A percentile compares a stretch with the other conserved stretches of the same genome.
phyloP scores from a whole-genome alignment of 31 red algal genomes.

The Asparagopsis taxiformis region DNA sequence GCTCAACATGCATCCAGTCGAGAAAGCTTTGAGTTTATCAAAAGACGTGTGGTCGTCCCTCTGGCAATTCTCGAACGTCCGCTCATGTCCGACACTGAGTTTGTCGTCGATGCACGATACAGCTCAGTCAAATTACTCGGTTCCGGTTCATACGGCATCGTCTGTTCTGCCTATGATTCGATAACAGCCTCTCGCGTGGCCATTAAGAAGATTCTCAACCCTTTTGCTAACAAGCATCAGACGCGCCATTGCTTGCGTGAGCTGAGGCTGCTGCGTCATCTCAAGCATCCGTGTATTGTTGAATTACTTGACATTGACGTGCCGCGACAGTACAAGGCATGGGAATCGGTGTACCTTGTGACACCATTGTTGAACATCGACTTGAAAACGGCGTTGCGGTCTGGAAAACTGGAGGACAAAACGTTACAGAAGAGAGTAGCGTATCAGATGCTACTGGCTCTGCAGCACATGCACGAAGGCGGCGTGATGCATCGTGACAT shows the following conservation, averaged over 20 bases:
- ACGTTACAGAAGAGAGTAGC: conserved; percentile 51
- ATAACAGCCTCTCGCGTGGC: conserved; percentile 44
- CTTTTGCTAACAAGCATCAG: conserved; percentile 70
- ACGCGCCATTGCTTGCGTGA: conserved; percentile 83
- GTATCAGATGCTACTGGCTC: conserved; percentile 77
- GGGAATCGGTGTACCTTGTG: conserved; percentile 87
- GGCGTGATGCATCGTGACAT: conserved; percentile 90
- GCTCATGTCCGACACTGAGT: conserved; percentile 47
- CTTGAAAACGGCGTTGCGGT: conserved; percentile 54
- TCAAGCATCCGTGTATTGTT: conserved; percentile 87
- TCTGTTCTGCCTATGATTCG: conserved; percentile 61
- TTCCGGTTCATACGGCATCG: conserved; percentile 81
- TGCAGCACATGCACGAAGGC: conserved; percentile 76
- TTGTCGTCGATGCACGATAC: conserved; percentile 72
- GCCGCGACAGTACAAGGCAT: conserved; percentile 49
- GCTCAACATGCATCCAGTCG: neutral
- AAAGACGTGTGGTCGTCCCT: conserved; percentile 29
- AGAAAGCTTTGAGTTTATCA: conserved; percentile 35
- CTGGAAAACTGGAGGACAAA: conserved; percentile 12
- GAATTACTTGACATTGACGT: conserved; percentile 80
- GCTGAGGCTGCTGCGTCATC: conserved; percentile 80
- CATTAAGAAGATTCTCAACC: conserved; percentile 86
- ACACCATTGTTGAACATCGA: conserved; percentile 86
- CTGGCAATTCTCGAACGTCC: conserved; percentile 50
- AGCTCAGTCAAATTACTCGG: conserved; percentile 62